Base-by-base conservation (phyloP, 352 stramenopile genomes). In the Globisporangium cystogenes region DNA sequence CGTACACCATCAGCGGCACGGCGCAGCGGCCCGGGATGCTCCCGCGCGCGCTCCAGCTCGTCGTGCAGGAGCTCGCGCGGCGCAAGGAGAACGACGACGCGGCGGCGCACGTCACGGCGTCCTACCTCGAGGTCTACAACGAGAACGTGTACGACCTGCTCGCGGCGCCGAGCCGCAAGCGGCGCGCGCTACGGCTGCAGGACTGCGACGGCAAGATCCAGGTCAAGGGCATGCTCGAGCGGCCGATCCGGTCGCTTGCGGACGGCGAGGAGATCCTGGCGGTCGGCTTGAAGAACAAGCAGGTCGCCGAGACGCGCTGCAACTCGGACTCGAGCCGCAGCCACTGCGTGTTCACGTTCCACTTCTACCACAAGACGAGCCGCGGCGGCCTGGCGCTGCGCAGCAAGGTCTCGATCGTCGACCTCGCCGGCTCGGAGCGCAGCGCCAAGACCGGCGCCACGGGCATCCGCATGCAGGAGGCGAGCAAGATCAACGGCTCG, bases 61-160 rank as follows among this genome's bases (percentile, higher is more conserved):
- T 95, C 39, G 84, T 93, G 62, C 51, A 79, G 16, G 62, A 90
- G 39, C 59, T 94, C 26, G 77, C 69, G 36, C 64, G 64, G 23
- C 59, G 73, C 41, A 81, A 76, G 57, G 62, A 81, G 20, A 70
- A 69, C 1, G 60, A 75, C 21, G n/a, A n/a, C n/a, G n/a, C n/a
- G n/a, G 65, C 58, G 15, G 51, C 63, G 40, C 58, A 68, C 44
- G 61, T 93, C 52, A 86, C 77, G 45, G 88, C 97, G 48, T 98
- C 90, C 48, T 99, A 98, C 65, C 75, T 99, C 18, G 96, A 99
- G 68, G 96, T 99, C 55, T 99, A 99, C 81, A 99, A 99, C 61
- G 96, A 99, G 57, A 94, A 98, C 45, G 83, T 99, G 16, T 99
- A 95, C 65, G 97, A 99, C 68, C 67, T 99, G 29, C 67, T 99